These are phyloP conservation scores for Hemileccinum impolitum DNA, from an alignment of 768 basidiomycete genomes.

Conservation along the genomic window DNA sequence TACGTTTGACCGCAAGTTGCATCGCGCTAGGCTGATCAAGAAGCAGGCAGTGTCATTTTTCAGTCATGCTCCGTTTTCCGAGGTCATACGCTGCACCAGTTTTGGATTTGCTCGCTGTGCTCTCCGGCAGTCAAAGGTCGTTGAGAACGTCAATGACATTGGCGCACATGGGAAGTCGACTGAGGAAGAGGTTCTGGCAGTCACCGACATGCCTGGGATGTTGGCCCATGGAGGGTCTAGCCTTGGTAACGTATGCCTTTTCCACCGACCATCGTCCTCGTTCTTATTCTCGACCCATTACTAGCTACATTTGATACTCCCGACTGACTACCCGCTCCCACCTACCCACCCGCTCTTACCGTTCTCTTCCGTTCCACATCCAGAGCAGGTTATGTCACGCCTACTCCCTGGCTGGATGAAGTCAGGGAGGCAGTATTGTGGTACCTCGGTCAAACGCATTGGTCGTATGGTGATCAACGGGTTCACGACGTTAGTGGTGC, in stretches of 20 bases:
- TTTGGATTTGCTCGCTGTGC: slow-evolving; percentile 11
- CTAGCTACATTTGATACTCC: slow-evolving; percentile 36
- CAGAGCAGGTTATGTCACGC: slow-evolving; percentile 6
- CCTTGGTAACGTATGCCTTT: slow-evolving; percentile 27
- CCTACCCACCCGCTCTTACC: slow-evolving; percentile 14
- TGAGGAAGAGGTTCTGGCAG: slow-evolving; percentile 1
- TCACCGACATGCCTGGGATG: slow-evolving; percentile 5
- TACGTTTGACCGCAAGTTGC: slow-evolving; percentile 43
- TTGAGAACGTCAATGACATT: background rate
- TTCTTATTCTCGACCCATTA: background rate
- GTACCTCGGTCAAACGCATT: too few species aligned
- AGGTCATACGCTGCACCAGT: slow-evolving; percentile 30
- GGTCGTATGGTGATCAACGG: too few species aligned
- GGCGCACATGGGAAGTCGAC: too few species aligned
- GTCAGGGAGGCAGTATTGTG: too few species aligned
- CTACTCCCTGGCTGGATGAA: background rate
- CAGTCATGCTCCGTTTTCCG: slow-evolving; percentile 46
- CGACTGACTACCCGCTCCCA: slow-evolving; percentile 34
- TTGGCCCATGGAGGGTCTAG: slow-evolving; percentile 19
- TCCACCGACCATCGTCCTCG: background rate
- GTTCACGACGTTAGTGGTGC: too few species aligned
- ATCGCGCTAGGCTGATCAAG: slow-evolving; percentile 37
- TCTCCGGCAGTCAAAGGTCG: slow-evolving; percentile 18
- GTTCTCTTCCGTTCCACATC: slow-evolving; percentile 15
- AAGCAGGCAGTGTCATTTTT: slow-evolving; percentile 33